These are phyloP conservation scores for Papiliotrema fonsecae DNA, from an alignment of 1,284 basidiomycete genomes.

Conservation along the genomic window DNA sequence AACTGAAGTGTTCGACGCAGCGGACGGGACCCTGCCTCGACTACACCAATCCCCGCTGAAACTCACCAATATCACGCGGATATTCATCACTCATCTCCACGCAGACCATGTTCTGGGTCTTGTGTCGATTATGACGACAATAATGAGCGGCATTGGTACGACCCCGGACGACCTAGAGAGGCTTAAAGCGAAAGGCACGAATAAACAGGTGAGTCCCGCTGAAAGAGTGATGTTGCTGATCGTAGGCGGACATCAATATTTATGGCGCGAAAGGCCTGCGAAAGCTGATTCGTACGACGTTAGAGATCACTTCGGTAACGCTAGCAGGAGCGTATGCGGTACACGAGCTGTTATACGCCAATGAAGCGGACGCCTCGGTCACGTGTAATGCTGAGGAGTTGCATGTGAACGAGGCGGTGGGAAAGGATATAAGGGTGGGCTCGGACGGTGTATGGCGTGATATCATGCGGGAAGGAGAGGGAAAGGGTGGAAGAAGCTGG, in stretches of 20 bases:
- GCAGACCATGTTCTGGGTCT: conserved; percentile 79
- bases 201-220: conserved; percentile 26
- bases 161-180: conserved; percentile 32
- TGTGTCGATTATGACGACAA: conserved; percentile 63
- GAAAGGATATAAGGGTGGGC: conserved; percentile 60
- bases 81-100: conserved; percentile 89
- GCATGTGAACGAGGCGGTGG: conserved; percentile 64
- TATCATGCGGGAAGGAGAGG: conserved; percentile 46
- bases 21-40: conserved; percentile 80
- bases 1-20: conserved; percentile 72
- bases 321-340: conserved; percentile 67
- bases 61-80: conserved; percentile 59
- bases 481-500: conserved; percentile 50
- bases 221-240: background rate
- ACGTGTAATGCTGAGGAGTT: conserved; percentile 54
- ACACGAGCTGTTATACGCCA: conserved; percentile 66
- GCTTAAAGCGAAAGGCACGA: conserved; percentile 28
- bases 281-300: conserved; percentile 65
- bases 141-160: conserved; percentile 54
- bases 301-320: conserved; percentile 64
- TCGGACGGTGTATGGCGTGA: conserved; percentile 67
- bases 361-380: conserved; percentile 53
- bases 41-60: conserved; percentile 62
- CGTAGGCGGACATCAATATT: conserved; percentile 61
- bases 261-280: conserved; percentile 82